These are phyloP conservation scores for Phalaenopsis equestris DNA, from an alignment of 106 monocot genomes.

Conservation along the genomic window DNA sequence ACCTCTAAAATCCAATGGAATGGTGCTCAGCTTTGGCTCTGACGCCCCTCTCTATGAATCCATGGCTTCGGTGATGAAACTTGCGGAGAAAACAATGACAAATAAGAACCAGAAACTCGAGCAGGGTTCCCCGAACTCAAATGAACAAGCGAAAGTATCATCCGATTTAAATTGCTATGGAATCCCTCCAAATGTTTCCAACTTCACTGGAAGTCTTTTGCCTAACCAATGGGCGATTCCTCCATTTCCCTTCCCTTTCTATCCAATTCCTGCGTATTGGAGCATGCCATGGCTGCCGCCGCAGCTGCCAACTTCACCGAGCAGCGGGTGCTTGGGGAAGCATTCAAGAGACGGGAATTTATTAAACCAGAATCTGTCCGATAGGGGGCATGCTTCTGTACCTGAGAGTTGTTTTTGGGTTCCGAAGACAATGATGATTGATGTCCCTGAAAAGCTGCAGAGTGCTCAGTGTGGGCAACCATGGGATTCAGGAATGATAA, in stretches of 20 bases:
- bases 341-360: conserved; percentile 37
- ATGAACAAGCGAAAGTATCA: neutral
- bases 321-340: conserved; percentile 34
- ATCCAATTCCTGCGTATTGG: conserved; percentile 8
- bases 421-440: conserved; percentile 52
- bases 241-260: conserved; percentile 4
- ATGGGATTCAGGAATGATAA: conserved; percentile 35
- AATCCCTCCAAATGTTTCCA: neutral
- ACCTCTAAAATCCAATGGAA: neutral
- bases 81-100: conserved; percentile 1
- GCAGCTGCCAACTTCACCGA: neutral
- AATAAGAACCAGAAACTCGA: neutral
- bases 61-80: conserved; percentile 13
- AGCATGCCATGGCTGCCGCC: conserved; percentile 1
- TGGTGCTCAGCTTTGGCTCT: conserved; percentile 19
- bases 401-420: conserved; percentile 35
- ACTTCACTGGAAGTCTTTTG: conserved; percentile 13
- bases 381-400: neutral
- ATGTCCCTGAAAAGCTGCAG: conserved; percentile 63
- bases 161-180: neutral
- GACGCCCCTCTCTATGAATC: conserved; percentile 12
- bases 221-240: neutral
- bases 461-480: conserved; percentile 56
- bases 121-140: neutral
- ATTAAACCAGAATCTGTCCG: neutral